phyloP scores from a whole-genome alignment of 2,329 filamentous ascomycete species.

The Scleromitrula shiraiana region DNA sequence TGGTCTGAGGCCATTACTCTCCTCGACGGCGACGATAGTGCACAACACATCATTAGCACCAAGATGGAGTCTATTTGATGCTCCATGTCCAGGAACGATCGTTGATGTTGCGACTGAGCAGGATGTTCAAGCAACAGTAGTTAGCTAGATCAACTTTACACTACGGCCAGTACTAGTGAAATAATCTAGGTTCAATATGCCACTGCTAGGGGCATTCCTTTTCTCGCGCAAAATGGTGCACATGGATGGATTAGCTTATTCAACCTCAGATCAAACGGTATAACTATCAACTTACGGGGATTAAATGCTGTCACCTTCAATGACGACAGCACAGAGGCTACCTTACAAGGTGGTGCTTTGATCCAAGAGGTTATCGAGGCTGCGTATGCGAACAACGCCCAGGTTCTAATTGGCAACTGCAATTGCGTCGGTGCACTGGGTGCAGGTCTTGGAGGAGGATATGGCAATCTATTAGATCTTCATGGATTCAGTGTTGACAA shows the following conservation, averaged over 20 bases:
- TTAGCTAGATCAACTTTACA: neutral
- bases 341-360: slow-evolving; percentile 7
- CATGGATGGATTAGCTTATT: slow-evolving; percentile 7
- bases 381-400: neutral
- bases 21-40: neutral
- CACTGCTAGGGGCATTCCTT: slow-evolving; percentile 1
- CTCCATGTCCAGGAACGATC: slow-evolving; percentile 3
- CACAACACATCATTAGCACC: neutral
- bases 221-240: slow-evolving; percentile 11
- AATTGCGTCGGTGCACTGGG: slow-evolving; percentile 6
- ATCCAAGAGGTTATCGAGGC: neutral
- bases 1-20: too few species aligned
- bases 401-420: slow-evolving; percentile 7
- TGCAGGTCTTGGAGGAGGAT: slow-evolving; percentile 6
- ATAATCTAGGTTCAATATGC: neutral
- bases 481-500: slow-evolving; percentile 8
- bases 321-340: neutral
- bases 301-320: slow-evolving; percentile 4
- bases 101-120: slow-evolving; percentile 2
- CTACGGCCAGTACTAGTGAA: neutral
- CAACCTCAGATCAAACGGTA: neutral
- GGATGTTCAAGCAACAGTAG: neutral
- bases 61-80: slow-evolving; percentile 1
- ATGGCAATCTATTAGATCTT: neutral
- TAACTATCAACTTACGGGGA: slow-evolving; percentile 3